Conservation (phyloP, 169 alveolate species). For the Eimeria acervulina region DNA sequence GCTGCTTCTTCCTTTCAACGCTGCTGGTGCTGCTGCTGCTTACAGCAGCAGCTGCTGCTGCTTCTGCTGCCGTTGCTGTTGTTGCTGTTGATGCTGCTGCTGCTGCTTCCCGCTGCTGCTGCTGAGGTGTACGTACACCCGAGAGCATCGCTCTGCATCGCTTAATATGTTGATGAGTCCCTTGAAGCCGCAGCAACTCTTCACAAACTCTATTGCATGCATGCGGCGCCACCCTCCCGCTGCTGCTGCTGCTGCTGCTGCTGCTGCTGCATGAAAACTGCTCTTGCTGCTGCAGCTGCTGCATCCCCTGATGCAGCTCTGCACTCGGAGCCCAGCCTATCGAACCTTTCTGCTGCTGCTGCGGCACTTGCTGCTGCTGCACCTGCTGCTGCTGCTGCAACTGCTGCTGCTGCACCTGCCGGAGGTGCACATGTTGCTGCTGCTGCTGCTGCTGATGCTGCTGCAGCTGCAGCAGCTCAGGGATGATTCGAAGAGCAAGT, state of each 20-base stretch:
- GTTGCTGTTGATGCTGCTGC: too few relatives aligned
- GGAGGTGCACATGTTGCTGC: not conserved
- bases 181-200: conserved; percentile 8
- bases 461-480: not conserved
- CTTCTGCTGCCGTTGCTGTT: too few relatives aligned
- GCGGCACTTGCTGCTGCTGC: conserved; percentile 14
- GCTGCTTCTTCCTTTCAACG: not conserved
- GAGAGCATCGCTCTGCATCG: not conserved
- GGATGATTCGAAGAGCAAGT: not conserved
- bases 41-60: too few relatives aligned
- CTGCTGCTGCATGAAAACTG: too few relatives aligned
- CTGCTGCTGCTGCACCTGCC: too few relatives aligned
- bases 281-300: conserved; percentile 19
- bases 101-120: too few relatives aligned
- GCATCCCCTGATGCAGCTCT: not conserved
- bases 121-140: not conserved
- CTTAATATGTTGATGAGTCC: not conserved
- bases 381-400: conserved; percentile 37
- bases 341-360: not conserved
- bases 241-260: not conserved
- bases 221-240: not conserved
- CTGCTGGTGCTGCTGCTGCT: not conserved
- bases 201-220: not conserved
- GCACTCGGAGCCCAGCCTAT: not conserved
- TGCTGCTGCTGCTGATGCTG: conserved; percentile 44